phyloP scores from a whole-genome alignment of 2,329 filamentous ascomycete species.

The Trichoderma lentiforme region DNA sequence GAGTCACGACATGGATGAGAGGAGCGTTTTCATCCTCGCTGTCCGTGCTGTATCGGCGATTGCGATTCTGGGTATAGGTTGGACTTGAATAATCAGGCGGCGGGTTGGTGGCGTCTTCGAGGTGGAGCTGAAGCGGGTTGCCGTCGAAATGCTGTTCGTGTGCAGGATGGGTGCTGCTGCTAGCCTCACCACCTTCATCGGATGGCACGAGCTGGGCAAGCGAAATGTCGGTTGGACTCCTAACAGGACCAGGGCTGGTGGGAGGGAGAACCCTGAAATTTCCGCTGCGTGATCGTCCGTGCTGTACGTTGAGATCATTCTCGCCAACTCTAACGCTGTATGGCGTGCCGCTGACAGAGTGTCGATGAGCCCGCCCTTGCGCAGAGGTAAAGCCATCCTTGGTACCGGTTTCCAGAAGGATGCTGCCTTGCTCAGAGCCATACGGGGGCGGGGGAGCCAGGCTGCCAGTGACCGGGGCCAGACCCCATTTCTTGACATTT shows the following conservation, averaged over 20 bases:
- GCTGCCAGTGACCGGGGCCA: constrained; percentile 93
- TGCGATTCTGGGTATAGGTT: constrained; percentile 50
- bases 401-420: constrained; percentile 81
- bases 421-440: constrained; percentile 94
- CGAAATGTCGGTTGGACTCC: constrained; percentile 94
- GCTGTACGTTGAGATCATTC: constrained; percentile 56
- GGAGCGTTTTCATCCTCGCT: constrained; percentile 53
- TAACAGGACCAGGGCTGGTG: constrained; percentile 81
- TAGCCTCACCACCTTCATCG: constrained; percentile 66
- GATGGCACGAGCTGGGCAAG: constrained; percentile 75
- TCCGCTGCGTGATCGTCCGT: constrained; percentile 72
- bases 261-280: constrained; percentile 73
- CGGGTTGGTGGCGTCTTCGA: constrained; percentile 57
- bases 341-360: constrained; percentile 39
- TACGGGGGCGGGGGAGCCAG: constrained; percentile 94
- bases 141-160: constrained; percentile 32
- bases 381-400: constrained; percentile 54
- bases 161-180: constrained; percentile 29
- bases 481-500: constrained; percentile 99
- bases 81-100: constrained; percentile 72
- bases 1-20: constrained; percentile 49
- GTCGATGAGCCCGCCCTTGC: constrained; percentile 45
- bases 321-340: constrained; percentile 41
- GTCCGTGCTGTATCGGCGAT: constrained; percentile 55
- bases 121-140: constrained; percentile 38